Percentiles rank a stretch among this genome's conserved stretches.
Conservation (phyloP, 768 basidiomycete genomes). For the Leccinum broughii region DNA sequence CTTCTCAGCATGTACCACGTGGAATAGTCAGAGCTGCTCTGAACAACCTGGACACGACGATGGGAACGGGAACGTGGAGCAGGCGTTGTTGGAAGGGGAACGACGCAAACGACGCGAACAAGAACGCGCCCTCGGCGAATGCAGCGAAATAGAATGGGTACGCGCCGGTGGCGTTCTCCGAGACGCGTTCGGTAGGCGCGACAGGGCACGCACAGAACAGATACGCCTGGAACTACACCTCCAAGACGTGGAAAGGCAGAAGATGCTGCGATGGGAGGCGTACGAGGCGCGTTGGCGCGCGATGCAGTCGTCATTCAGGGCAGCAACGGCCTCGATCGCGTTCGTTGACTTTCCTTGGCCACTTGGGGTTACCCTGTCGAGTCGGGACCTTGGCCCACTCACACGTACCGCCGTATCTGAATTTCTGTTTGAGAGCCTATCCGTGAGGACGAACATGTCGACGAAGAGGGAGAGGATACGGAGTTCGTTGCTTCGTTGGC, state of each 20-base stretch:
- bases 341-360: slow-evolving; percentile 72
- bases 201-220: slow-evolving; percentile 48
- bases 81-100: slow-evolving; percentile 15
- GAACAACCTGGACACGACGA: not conserved
- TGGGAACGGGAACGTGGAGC: not conserved
- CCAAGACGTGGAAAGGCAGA: slow-evolving; percentile 42
- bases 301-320: slow-evolving; percentile 29
- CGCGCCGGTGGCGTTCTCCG: slow-evolving; percentile 56
- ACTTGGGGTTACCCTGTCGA: slow-evolving; percentile 23
- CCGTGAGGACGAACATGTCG: slow-evolving; percentile 40
- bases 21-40: not conserved
- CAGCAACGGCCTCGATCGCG: slow-evolving; percentile 25
- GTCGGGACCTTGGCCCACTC: slow-evolving; percentile 33
- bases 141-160: slow-evolving; percentile 61
- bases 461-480: slow-evolving; percentile 57
- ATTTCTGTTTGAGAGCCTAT: slow-evolving; percentile 51
- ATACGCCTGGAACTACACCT: slow-evolving; percentile 49
- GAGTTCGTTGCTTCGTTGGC: slow-evolving; percentile 63
- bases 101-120: slow-evolving; percentile 23
- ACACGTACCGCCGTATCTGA: slow-evolving; percentile 42
- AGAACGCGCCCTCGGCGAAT: slow-evolving; percentile 45
- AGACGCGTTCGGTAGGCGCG: slow-evolving; percentile 48
- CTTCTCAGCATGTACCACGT: slow-evolving; percentile 1
- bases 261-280: slow-evolving; percentile 46
- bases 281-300: slow-evolving; percentile 56